Base-by-base conservation (phyloP, 116 monocot species). In the Papilionanthe hybrid region DNA sequence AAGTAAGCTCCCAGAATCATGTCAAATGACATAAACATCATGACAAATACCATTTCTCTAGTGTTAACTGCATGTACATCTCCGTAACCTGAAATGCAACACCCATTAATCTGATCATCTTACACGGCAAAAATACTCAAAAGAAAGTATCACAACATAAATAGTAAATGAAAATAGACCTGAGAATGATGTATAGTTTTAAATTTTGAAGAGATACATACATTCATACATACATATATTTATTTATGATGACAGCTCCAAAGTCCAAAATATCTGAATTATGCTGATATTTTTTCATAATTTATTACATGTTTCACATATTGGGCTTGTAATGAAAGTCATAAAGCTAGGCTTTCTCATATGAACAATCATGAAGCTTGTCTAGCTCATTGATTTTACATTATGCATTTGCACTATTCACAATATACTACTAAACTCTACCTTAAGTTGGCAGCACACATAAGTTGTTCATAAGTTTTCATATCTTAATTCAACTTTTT, bases 1-100 rank as follows among this genome's bases (percentile, higher is more conserved):
- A 96, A 82, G 82, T 96, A 96, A 78, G 96, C 96, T 60, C 96
- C 91, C 15, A 96, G 83, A 89, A 96, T 90, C 96, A 96, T 96
- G 75, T 93, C 96, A 69, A 96, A 96, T 71, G 96, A 96, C 57
- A 96, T 90, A 89, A 81, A 96, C 18, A 96, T 86, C 93, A 96
- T 96, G 65, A 93, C 72, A 77, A 96, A 96, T 77, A 96, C 77
- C 96, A 96, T 96, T 84, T 96, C 96, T 73, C 96, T 92, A 25
- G 80, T 25, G 75, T 96, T 96, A 28, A 93, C 93, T 20, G 96
- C 96, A 87, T 96, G 96, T 85, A 96, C 92, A 69, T 96, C 96
- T 82, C 96, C 96, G 87, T 93, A 96, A 82, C 96, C 96, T 96
- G 90, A n/a, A 10, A 9, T 10, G 18, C 23, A 60, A 27, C 29